A percentile compares a stretch with the other conserved stretches of the same genome.
Conservation (phyloP, 305 asterid genomes). For the Fraxinus xanthoxyloides region DNA sequence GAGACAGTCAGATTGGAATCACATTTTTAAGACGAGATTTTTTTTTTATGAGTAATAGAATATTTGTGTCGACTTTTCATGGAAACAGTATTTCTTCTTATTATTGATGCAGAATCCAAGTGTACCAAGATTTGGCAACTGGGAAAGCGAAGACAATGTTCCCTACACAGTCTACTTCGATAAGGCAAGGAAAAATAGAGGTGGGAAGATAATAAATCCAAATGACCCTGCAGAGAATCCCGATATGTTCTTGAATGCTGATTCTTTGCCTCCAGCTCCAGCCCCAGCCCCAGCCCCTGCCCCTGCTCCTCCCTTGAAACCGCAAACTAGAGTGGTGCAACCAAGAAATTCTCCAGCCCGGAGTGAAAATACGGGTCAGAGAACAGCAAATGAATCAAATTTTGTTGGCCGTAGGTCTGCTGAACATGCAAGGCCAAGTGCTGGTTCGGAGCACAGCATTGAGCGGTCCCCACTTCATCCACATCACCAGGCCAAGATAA, state of each 20-base stretch:
- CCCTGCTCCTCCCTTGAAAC: conserved; percentile 2
- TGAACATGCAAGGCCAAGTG: conserved; percentile 36
- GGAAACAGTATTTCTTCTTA: not conserved
- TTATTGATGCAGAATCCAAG: conserved; percentile 41
- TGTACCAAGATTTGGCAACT: conserved; percentile 66
- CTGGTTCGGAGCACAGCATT: conserved; percentile 40
- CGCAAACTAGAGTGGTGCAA: conserved; percentile 15
- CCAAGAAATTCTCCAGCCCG: conserved; percentile 28
- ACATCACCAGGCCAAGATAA: conserved; percentile 30
- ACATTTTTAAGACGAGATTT: not conserved
- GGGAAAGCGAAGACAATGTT: conserved; percentile 54
- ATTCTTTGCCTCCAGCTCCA: not conserved
- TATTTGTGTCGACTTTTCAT: not conserved
- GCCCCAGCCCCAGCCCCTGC: not conserved
- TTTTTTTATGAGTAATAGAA: not conserved
- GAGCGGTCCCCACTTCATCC: conserved; percentile 55
- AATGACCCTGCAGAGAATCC: conserved; percentile 33
- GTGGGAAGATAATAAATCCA: conserved; percentile 47
- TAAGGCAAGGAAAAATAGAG: conserved; percentile 54
- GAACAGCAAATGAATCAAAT: conserved; percentile 22
- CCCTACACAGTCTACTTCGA: conserved; percentile 68
- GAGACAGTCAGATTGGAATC: not conserved
- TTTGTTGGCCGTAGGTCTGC: conserved; percentile 42
- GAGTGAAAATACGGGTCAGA: conserved; percentile 25
- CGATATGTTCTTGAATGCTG: conserved; percentile 13